These are phyloP conservation scores for Metschnikowia rubicola DNA, from an alignment of 805 yeast species.

Conservation along the genomic window DNA sequence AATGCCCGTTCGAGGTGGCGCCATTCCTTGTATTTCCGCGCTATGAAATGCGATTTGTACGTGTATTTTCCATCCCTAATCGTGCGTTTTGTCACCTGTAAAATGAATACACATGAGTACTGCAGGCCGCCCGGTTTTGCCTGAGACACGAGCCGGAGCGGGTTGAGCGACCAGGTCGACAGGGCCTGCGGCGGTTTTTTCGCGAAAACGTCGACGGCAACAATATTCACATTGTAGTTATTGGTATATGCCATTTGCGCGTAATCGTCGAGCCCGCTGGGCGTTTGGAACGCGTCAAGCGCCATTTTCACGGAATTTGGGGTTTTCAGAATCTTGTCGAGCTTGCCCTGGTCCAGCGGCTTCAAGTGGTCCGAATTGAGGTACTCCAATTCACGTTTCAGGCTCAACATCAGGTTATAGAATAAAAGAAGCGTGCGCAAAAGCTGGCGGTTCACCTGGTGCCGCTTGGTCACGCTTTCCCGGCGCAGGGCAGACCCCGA, in stretches of 20 bases:
- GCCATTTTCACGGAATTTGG: constrained; percentile 14
- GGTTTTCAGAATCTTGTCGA: constrained; percentile 28
- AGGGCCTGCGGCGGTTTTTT: constrained; percentile 3
- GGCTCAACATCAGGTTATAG: constrained; percentile 71
- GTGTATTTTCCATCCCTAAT: constrained; percentile 9
- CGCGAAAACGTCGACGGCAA: constrained; percentile 51
- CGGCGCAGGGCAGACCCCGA: constrained; percentile 73
- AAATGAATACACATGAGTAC: constrained; percentile 45
- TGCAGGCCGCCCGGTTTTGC: not conserved
- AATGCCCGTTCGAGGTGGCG: constrained; percentile 51
- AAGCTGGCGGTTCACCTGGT: constrained; percentile 58
- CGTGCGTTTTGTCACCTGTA: constrained; percentile 38
- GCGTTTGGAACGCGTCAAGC: constrained; percentile 14
- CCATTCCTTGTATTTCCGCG: constrained; percentile 69
- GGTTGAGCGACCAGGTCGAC: constrained; percentile 18
- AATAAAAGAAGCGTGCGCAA: constrained; percentile 60
- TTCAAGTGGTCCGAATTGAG: constrained; percentile 29
- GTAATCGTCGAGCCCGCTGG: constrained; percentile 11
- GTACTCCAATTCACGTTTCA: constrained; percentile 54
- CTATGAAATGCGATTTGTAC: constrained; percentile 42
- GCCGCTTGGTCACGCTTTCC: constrained; percentile 61
- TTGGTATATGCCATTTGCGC: constrained; percentile 40
- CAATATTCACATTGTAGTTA: constrained; percentile 62
- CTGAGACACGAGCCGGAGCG: constrained; percentile 5
- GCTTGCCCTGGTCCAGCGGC: constrained; percentile 35